Percentiles rank a stretch among this genome's conserved stretches.
phyloP scores from a whole-genome alignment of 176 grass and related monocot genomes.

The Oryza glumipatula region DNA sequence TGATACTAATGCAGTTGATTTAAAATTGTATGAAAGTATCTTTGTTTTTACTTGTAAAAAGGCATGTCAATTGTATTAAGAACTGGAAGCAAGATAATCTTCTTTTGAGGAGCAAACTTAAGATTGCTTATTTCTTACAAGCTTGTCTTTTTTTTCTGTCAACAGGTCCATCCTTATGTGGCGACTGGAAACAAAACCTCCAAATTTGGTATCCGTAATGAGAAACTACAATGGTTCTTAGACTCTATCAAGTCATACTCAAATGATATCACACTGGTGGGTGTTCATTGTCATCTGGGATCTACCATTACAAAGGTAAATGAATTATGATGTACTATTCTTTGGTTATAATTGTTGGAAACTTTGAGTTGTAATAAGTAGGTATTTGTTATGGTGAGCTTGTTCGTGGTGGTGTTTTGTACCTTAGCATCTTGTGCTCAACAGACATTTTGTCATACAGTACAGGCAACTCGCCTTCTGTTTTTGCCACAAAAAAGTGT shows the following conservation, averaged over 20 bases:
- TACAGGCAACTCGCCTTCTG: background rate
- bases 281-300: constrained; percentile 93
- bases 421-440: background rate
- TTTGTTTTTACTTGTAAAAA: constrained; percentile 1
- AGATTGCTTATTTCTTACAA: constrained; percentile 11
- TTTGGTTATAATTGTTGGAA: background rate
- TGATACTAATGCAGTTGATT: background rate
- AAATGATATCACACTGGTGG: constrained; percentile 85
- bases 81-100: background rate
- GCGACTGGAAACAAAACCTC: constrained; percentile 98
- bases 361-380: background rate
- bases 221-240: constrained; percentile 98
- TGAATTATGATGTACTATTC: background rate
- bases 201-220: constrained; percentile 97
- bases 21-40: background rate
- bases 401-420: background rate
- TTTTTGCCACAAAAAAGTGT: background rate
- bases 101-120: background rate
- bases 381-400: constrained; percentile 11
- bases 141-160: background rate
- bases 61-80: constrained; percentile 5
- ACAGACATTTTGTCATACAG: background rate
- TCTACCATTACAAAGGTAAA: constrained; percentile 97
- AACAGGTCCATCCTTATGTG: constrained; percentile 97
- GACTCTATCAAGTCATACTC: constrained; percentile 82